These are phyloP conservation scores for Zygotorulaspora mrakii DNA, from an alignment of 1,139 yeast species.

Conservation along the genomic window DNA sequence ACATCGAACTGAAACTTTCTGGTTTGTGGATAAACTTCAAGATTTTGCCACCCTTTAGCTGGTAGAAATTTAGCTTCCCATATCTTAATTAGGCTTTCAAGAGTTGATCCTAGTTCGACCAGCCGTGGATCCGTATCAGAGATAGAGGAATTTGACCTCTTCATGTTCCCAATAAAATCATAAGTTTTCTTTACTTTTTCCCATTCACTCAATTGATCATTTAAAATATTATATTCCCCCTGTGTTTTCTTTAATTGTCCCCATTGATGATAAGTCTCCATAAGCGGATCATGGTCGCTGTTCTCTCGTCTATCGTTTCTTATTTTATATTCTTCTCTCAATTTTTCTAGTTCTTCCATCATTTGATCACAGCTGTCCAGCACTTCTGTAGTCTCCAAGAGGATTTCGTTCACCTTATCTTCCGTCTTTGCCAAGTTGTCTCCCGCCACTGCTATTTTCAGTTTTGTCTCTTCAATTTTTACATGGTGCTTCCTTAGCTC, in stretches of 20 bases:
- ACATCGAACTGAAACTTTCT: conserved; percentile 26
- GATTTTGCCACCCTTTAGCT: conserved; percentile 11
- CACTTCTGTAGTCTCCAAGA: conserved; percentile 24
- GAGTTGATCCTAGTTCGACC: conserved; percentile 9
- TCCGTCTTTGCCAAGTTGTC: conserved; percentile 22
- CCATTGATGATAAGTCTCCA: conserved; percentile 13
- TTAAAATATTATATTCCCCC: conserved; percentile 4
- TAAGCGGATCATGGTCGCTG: conserved; percentile 10
- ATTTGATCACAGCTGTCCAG: conserved; percentile 29
- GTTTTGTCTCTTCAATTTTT: conserved; percentile 21
- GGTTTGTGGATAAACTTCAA: conserved; percentile 27
- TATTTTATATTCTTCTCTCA: conserved; percentile 15
- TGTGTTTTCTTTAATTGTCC: conserved; percentile 7
- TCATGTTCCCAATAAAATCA: conserved; percentile 2
- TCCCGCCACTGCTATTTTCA: conserved; percentile 19
- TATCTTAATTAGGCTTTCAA: conserved; percentile 11
- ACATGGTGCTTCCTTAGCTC: conserved; percentile 14
- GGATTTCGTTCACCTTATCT: conserved; percentile 26
- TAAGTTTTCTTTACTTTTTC: conserved; percentile 8
- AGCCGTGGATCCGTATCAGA: conserved; percentile 6
- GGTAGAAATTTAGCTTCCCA: conserved; percentile 19
- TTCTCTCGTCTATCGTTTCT: conserved; percentile 8
- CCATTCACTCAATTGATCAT: conserved; percentile 5
- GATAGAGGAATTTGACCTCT: background rate
- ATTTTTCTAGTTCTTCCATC: conserved; percentile 24